A percentile compares a stretch with the other conserved stretches of the same genome.
These are phyloP conservation scores for Phytophthora pinifolia DNA, from an alignment of 352 stramenopile species.

Conservation along the genomic window DNA sequence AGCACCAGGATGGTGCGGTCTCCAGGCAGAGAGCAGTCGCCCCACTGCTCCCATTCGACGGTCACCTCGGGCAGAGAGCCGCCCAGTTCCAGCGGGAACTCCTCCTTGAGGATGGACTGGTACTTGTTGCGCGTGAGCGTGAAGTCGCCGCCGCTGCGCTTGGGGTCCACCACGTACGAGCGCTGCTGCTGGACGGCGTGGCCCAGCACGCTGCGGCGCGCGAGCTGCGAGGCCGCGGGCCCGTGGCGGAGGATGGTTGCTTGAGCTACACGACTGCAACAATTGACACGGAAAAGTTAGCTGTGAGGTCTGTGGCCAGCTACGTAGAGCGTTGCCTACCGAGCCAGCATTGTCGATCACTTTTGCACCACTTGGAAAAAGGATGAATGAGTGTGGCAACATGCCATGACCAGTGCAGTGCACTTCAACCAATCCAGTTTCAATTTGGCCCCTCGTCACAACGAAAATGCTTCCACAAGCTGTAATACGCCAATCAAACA, in stretches of 20 bases:
- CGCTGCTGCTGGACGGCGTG: slow-evolving; percentile 17
- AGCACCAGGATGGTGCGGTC: slow-evolving; percentile 83
- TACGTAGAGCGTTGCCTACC: slow-evolving; percentile 3
- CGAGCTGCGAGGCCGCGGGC: slow-evolving; percentile 7
- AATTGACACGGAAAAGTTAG: neutral
- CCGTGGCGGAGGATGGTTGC: slow-evolving; percentile 5
- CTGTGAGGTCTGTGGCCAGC: neutral
- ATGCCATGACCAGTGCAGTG: no score
- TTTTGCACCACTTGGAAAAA: slow-evolving; percentile 15
- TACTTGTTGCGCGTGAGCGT: slow-evolving; percentile 75
- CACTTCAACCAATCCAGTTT: no score
- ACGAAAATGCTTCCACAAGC: no score
- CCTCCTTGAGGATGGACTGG: slow-evolving; percentile 55
- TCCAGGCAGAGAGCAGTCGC: slow-evolving; percentile 62
- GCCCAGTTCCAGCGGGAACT: slow-evolving; percentile 59
- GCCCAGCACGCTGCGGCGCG: slow-evolving; percentile 7
- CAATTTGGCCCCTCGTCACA: no score
- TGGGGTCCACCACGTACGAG: slow-evolving; percentile 42
- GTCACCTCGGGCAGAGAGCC: slow-evolving; percentile 57
- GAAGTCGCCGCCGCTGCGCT: slow-evolving; percentile 23
- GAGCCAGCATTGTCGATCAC: slow-evolving; percentile 12
- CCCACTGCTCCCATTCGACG: slow-evolving; percentile 85
- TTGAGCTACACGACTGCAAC: slow-evolving; percentile 11
- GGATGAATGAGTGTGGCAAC: no score
- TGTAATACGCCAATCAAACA: no score